These are phyloP conservation scores for Lentinula sp. DNA, from an alignment of 768 basidiomycete genomes.

Conservation along the genomic window DNA sequence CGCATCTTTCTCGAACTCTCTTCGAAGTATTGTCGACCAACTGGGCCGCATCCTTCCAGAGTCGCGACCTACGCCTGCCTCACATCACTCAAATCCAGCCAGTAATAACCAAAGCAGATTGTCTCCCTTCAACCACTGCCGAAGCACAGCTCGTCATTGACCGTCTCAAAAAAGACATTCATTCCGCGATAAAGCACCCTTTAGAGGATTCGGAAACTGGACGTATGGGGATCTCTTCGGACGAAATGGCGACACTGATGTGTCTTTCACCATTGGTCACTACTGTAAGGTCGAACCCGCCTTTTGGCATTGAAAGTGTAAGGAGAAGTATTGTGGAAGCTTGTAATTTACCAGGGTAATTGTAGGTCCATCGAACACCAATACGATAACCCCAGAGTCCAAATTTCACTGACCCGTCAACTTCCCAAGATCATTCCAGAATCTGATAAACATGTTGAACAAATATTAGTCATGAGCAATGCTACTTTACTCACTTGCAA, in stretches of 20 bases:
- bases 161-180: neutral
- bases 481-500: conserved; percentile 13
- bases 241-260: conserved; percentile 33
- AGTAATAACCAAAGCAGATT: conserved; percentile 68
- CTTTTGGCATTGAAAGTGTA: conserved; percentile 52
- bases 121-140: conserved; percentile 30
- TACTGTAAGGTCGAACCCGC: conserved; percentile 37
- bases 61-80: conserved; percentile 24
- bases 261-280: conserved; percentile 67
- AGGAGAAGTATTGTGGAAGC: conserved; percentile 55
- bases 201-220: neutral
- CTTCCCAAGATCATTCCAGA: conserved; percentile 7
- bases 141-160: conserved; percentile 13
- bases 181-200: neutral
- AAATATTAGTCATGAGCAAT: neutral
- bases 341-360: conserved; percentile 32
- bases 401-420: neutral
- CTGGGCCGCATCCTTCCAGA: neutral
- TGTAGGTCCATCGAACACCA: neutral
- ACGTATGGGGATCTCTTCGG: neutral
- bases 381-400: too few relatives aligned
- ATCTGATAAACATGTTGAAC: neutral
- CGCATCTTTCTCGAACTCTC: conserved; percentile 38
- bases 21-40: conserved; percentile 11
- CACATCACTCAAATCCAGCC: conserved; percentile 60